A percentile compares a stretch with the other conserved stretches of the same genome.
Conservation (phyloP, 495 filamentous ascomycete genomes). For the Hyphodiscus hymeniophilus region DNA sequence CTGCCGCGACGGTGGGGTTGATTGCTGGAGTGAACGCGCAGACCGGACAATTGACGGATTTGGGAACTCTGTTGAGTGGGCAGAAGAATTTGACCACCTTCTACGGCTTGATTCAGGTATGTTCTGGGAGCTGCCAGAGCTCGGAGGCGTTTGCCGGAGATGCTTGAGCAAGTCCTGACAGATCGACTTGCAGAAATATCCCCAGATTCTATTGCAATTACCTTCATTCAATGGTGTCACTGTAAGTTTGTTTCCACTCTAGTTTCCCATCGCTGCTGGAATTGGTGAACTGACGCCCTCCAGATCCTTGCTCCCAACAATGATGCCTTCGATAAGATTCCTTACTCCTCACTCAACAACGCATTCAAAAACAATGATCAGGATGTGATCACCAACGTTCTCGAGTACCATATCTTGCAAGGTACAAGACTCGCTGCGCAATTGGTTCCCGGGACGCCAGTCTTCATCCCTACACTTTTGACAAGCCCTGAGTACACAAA, state of each 20-base stretch:
- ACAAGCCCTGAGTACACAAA: constrained; percentile 37
- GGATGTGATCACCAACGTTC: constrained; percentile 36
- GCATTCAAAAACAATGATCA: constrained; percentile 26
- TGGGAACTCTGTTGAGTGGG: constrained; percentile 21
- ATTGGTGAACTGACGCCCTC: not conserved
- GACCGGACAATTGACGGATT: constrained; percentile 14
- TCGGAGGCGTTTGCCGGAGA: not conserved
- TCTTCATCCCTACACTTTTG: constrained; percentile 49
- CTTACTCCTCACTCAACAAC: constrained; percentile 22
- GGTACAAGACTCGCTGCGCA: constrained; percentile 41
- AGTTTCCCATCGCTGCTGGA: not conserved
- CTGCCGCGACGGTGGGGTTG: constrained; percentile 6
- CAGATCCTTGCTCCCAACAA: constrained; percentile 57
- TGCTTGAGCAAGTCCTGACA: not conserved
- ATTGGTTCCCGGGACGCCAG: constrained; percentile 33
- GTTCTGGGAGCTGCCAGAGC: not conserved
- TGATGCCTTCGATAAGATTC: constrained; percentile 40
- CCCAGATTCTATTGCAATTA: constrained; percentile 27
- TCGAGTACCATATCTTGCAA: constrained; percentile 56
- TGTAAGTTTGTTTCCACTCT: constrained; percentile 15
- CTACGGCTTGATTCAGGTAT: constrained; percentile 27
- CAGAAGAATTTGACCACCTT: constrained; percentile 27
- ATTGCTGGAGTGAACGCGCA: constrained; percentile 12
- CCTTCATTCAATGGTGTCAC: constrained; percentile 27
- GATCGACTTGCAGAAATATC: constrained; percentile 24